Conservation (phyloP, 2,329 filamentous ascomycete genomes). For the Sclerotinia subarctica region DNA sequence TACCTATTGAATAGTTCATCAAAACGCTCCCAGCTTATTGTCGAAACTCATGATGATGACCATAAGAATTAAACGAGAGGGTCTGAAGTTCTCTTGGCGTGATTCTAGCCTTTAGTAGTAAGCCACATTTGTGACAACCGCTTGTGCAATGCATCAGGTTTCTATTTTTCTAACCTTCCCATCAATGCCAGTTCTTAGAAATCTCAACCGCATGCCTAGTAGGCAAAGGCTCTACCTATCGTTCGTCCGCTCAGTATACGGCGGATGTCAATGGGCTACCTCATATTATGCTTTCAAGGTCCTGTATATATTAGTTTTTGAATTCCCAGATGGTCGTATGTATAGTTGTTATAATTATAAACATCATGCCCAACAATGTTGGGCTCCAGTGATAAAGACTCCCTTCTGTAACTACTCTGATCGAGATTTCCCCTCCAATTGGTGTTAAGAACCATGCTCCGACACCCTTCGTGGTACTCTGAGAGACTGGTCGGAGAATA, state of each 20-base stretch:
- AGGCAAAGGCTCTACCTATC: neutral
- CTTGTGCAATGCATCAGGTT: neutral
- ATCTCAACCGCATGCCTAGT: neutral
- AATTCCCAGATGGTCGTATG: neutral
- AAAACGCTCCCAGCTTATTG: neutral
- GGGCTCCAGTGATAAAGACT: neutral
- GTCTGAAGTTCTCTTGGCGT: neutral
- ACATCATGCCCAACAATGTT: neutral
- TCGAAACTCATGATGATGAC: neutral
- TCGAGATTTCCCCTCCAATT: neutral
- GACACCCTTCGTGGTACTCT: neutral
- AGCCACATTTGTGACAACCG: neutral
- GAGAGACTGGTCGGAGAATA: neutral
- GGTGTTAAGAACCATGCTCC: neutral
- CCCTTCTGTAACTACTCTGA: too few species aligned
- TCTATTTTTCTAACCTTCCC: neutral
- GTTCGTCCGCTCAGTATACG: neutral
- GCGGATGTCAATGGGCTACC: neutral
- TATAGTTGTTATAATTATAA: neutral
- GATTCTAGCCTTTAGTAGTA: neutral
- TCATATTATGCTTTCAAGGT: neutral
- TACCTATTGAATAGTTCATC: neutral
- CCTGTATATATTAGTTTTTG: neutral
- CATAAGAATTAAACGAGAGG: neutral
- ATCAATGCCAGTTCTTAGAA: neutral